Conservation (phyloP, 345 rosid species). For the Schrenkiella parvula region DNA sequence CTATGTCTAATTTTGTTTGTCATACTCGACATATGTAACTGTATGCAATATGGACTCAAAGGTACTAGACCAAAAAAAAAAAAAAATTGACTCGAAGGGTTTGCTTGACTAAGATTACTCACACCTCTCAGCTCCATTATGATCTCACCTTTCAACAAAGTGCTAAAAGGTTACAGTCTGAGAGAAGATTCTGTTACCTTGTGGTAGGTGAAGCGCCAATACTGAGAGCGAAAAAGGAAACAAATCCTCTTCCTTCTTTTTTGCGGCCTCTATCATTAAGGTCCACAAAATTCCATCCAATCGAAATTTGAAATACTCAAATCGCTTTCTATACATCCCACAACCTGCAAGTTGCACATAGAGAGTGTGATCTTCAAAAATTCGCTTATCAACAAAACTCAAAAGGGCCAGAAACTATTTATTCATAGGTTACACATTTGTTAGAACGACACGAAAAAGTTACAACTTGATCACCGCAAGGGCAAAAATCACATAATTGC, state of each 20-base stretch:
- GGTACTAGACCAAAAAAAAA: neutral
- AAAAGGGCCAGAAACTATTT: constrained; percentile 6
- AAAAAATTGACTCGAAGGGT: constrained; percentile 14
- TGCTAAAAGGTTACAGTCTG: neutral
- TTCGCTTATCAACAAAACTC: neutral
- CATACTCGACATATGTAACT: constrained; percentile 4
- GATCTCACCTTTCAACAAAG: neutral
- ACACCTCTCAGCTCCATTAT: neutral
- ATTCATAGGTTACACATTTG: constrained; percentile 26
- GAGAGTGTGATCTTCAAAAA: constrained; percentile 8
- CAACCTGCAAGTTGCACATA: constrained; percentile 19
- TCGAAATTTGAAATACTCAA: constrained; percentile 25
- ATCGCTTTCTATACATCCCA: neutral
- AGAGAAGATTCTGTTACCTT: constrained; percentile 9
- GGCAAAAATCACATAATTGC: constrained; percentile 1
- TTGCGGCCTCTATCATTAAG: neutral
- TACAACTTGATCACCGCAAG: constrained; percentile 21
- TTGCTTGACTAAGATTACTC: neutral
- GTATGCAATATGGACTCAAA: constrained; percentile 3
- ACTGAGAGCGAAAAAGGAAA: neutral
- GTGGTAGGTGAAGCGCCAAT: constrained; percentile 3
- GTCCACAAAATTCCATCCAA: constrained; percentile 41
- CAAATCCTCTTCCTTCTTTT: neutral
- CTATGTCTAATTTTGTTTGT: neutral
- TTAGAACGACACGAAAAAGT: constrained; percentile 10